These are phyloP conservation scores for Coleophoma eucalyptorum DNA, from an alignment of 2,329 filamentous ascomycete species.

Conservation along the genomic window DNA sequence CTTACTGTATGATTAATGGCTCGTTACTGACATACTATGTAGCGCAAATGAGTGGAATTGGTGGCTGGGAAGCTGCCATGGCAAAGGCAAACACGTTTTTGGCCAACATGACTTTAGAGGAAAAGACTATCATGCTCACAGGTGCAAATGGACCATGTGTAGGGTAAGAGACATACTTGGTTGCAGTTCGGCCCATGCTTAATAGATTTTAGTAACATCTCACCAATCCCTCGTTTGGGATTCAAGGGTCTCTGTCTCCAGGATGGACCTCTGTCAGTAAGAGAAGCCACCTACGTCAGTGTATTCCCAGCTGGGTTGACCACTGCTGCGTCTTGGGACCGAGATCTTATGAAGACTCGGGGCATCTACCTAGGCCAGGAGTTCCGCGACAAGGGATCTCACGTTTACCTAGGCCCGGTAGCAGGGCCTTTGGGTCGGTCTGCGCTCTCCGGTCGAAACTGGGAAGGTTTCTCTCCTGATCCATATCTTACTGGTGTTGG, in stretches of 20 bases:
- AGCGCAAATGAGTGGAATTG: not conserved
- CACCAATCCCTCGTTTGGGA: conserved; percentile 29
- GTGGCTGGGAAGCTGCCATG: not conserved
- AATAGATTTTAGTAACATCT: conserved; percentile 11
- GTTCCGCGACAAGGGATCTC: not conserved
- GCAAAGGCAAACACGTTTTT: conserved; percentile 61
- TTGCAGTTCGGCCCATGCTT: not conserved
- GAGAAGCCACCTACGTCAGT: conserved; percentile 64
- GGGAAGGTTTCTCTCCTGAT: conserved; percentile 45
- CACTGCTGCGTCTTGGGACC: conserved; percentile 74
- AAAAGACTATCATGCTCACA: conserved; percentile 13
- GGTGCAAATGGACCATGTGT: not conserved
- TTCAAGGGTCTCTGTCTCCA: conserved; percentile 74
- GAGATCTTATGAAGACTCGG: conserved; percentile 65
- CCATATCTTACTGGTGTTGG: conserved; percentile 18
- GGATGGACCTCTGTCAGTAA: conserved; percentile 71
- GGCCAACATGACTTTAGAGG: conserved; percentile 33
- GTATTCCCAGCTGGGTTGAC: conserved; percentile 77
- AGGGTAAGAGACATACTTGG: not conserved
- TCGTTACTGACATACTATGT: not conserved
- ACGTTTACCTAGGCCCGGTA: conserved; percentile 40
- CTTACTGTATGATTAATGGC: no score
- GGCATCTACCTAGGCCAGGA: conserved; percentile 37
- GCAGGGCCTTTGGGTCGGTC: conserved; percentile 67
- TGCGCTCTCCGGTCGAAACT: conserved; percentile 63